These are phyloP conservation scores for Schizosaccharomyces octosporus DNA, from an alignment of 805 yeast species.

Conservation along the genomic window DNA sequence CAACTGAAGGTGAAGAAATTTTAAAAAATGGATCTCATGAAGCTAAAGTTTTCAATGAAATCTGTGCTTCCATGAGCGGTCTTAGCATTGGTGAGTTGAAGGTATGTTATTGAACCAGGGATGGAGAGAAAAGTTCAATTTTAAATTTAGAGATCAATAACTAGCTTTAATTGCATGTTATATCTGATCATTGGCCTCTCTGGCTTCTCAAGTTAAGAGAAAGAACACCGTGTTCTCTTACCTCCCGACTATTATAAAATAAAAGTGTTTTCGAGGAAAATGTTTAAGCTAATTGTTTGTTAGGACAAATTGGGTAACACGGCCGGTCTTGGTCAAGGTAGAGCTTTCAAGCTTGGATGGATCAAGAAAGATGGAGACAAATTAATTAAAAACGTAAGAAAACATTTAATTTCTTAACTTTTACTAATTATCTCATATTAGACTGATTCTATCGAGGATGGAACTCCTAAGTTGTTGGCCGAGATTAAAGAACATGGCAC, in stretches of 20 bases:
- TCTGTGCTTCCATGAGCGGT: not conserved
- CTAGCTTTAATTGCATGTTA: no score
- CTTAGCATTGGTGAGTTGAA: not conserved
- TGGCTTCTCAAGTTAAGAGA: no score
- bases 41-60: not conserved
- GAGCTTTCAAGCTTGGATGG: conserved; percentile 96
- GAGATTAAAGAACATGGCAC: conserved; percentile 32
- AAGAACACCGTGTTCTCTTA: no score
- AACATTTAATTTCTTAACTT: not conserved
- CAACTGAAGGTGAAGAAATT: not conserved
- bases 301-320: not conserved
- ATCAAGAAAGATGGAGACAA: conserved; percentile 65
- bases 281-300: not conserved
- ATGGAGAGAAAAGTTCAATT: no score
- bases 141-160: no score
- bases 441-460: conserved; percentile 30
- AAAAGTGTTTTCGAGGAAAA: not conserved
- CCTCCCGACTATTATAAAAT: no score
- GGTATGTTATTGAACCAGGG: not conserved
- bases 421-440: not conserved
- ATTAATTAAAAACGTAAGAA: conserved; percentile 19
- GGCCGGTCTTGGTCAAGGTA: conserved; percentile 86
- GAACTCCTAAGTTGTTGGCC: conserved; percentile 38
- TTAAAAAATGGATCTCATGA: conserved; percentile 1
- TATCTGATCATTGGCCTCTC: no score